Evolutionary conservation across 495 filamentous ascomycete species (phyloP), one percentile per base, ranked within the genome.

Genomic region (Aspergillus wentii): DNA sequence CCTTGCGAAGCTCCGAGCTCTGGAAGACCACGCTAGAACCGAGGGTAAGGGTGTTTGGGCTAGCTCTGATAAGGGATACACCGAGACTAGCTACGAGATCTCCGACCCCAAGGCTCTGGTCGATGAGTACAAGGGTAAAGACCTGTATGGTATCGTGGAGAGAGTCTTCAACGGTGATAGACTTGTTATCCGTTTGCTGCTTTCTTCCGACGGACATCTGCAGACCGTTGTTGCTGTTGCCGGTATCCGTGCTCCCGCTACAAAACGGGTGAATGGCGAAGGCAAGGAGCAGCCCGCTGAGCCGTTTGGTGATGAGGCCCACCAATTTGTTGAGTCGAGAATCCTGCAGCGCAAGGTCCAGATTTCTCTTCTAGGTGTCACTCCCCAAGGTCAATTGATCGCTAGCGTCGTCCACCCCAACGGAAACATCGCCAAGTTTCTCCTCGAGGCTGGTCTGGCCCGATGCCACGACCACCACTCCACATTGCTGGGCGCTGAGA

Each of bases 401-500:
- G 87, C 79, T 30, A 74, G 75, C 22, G 74, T 99, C 17, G 71
- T 85, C 28, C 94, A 97, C 61, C 88, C 88, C 15, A 80, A 83
- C 16, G 94, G 94, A 32, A 94, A 85, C 59, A 92, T 99, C 57
- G 87, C 89, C 18, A 84, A 84, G 39, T 86, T 88, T 58, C 61
- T 97, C 11, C 80, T 96, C 17, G 79, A 88, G 44, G 86, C 85
- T 30, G 94, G 94, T 46, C 67, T 96, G 27, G 94, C 90, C 27
- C 76, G 88, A 48, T 97, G 92, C 70, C 83, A 85, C 28, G 94
- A 99, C 57, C 86, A 86, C 62, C 94, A 99, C 62, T 92, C 88
- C 2, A 86, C 86, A 11, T 65, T 95, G 55, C 77, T 99, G 1
- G 94, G 94, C 11, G 49, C 67, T 6, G 80, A 90, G 33, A 99